A percentile compares a stretch with the other conserved stretches of the same genome.
phyloP scores from a whole-genome alignment of 805 yeast species.

The Starmerella floris region DNA sequence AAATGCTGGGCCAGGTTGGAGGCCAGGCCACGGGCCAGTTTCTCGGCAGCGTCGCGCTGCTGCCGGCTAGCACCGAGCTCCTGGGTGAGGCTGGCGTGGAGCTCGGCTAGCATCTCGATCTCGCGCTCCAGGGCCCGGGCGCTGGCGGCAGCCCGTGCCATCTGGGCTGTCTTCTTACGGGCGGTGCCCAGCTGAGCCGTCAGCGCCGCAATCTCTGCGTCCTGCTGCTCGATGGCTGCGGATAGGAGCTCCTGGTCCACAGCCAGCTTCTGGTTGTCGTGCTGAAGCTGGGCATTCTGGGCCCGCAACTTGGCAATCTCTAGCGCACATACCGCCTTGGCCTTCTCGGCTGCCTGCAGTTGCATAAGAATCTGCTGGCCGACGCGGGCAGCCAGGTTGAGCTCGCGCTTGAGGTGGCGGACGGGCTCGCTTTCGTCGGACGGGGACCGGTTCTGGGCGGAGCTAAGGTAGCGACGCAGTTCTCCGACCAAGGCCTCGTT shows the following conservation, averaged over 20 bases:
- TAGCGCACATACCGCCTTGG: conserved; percentile 8
- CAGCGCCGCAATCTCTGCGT: conserved; percentile 12
- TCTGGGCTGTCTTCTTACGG: conserved; percentile 9
- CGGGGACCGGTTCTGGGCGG: conserved; percentile 9
- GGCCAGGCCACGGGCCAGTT: conserved; percentile 5
- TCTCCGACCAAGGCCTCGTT: conserved; percentile 17
- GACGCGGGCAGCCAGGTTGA: conserved; percentile 21
- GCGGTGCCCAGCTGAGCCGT: conserved; percentile 11
- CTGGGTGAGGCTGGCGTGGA: conserved; percentile 12
- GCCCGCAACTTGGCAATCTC: conserved; percentile 9
- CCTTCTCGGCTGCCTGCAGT: conserved; percentile 15
- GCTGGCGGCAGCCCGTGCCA: conserved; percentile 13
- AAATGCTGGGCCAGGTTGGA: conserved; percentile 7
- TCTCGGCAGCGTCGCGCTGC: conserved; percentile 12
- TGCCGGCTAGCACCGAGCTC: conserved; percentile 10
- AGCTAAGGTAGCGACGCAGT: conserved; percentile 15
- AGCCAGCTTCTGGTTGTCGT: conserved; percentile 16
- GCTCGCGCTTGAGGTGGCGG: conserved; percentile 18
- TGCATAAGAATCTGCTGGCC: conserved; percentile 20
- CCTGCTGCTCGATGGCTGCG: conserved; percentile 15
- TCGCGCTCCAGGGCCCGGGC: conserved; percentile 19
- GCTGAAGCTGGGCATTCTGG: conserved; percentile 9
- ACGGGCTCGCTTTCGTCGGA: conserved; percentile 12
- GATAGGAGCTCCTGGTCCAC: conserved; percentile 13
- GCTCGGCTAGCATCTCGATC: conserved; percentile 16